Base-by-base conservation (phyloP, 2,329 filamentous ascomycete species). In the Fusarium caatingaense region DNA sequence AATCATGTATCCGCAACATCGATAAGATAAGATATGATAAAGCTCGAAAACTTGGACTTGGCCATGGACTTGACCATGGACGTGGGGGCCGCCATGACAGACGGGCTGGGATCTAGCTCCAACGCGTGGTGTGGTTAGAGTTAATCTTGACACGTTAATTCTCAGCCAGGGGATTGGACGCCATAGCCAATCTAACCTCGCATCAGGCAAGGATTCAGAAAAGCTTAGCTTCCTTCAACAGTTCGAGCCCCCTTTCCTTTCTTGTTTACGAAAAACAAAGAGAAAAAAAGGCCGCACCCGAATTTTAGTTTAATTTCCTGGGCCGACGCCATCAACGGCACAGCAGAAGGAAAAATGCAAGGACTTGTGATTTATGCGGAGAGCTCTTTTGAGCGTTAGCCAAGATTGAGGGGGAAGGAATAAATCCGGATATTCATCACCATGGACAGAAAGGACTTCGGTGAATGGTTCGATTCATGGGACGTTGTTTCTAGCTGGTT, bases 91-190 rank as follows among this genome's bases (percentile, higher is more conserved):
- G 61, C 45, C 57, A 49, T 45, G 56, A 44, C 37, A 30, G 27
- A 13, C 60, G 27, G 46, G 59, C 58, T 49, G 34, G 58, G 55
- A 25, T 32, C 23, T 34, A 37, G 53, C n/a, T 45, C 40, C 56
- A 56, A 21, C 41, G 56, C 23, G 21, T 27, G 30, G 20, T 34
- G 32, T 37, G 56, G 21, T 23, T 30, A 53, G 42, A 64, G 60
- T 46, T 65, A 65, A 65, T 65, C 62, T 65, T 27, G 60, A 60
- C 62, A 65, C 23, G 60, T 48, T 65, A 65, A 46, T 28, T 64
- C 49, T 47, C 34, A 16, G n/a, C 45, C 42, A 23, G 10, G 6
- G 44, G 49, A 64, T 64, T 64, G 58, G 58, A 44, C 32, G 23
- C 30, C 41, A 23, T 25, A 41, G 20, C 21, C 12, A 28, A 27